Evolutionary conservation across 352 stramenopile genomes (phyloP), one percentile per base, ranked within the genome.

Genomic region (Globisporangium sylvaticum): DNA sequence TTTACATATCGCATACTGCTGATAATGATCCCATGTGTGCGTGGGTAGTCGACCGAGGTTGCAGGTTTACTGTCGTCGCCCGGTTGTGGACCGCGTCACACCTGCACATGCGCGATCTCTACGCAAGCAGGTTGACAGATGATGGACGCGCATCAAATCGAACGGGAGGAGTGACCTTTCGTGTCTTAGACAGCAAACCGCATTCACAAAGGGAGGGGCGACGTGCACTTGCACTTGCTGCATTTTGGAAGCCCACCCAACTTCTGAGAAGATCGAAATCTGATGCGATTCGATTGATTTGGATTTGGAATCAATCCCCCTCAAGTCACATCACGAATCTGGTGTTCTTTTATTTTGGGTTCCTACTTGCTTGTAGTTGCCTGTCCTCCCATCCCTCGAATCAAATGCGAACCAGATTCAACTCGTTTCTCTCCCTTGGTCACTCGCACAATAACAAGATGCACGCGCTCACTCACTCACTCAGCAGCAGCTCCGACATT

Each of bases 221-320:
- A 58, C 53, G 15, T 7, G 25, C 9, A 20, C 2, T 39, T 54
- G 20, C 31, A 7, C 5, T 3, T 34, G 1, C 12, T 44, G 25
- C 25, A 39, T 39, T 58, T 58, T 59, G 53, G 53, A 42, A 59
- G 12, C 53, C 53, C 22, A 12, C 18, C 27, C 53, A 22, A 59
- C 34, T 59, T 59, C 53, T 59, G 53, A 59, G 53, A 59, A 59
- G 53, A 39, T 39, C 53, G 25, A 58, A 25, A n/a, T 56, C 52
- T 57, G 52, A 57, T 57, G 52, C 52, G 52, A 57, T 32, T 32
- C 24, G 52, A 32, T 27, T n/a, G 10, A 48, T 48, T 48, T 48
- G 14, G 39, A n/a, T 44, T 15, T 20, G 37, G 37, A 44, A 44
- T 44, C 31, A n/a, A n/a, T n/a, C n/a, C 37, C 37, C 37, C 37